Base-by-base conservation (phyloP, 2,329 filamentous ascomycete species). In the Aspergillus ochraceus region DNA sequence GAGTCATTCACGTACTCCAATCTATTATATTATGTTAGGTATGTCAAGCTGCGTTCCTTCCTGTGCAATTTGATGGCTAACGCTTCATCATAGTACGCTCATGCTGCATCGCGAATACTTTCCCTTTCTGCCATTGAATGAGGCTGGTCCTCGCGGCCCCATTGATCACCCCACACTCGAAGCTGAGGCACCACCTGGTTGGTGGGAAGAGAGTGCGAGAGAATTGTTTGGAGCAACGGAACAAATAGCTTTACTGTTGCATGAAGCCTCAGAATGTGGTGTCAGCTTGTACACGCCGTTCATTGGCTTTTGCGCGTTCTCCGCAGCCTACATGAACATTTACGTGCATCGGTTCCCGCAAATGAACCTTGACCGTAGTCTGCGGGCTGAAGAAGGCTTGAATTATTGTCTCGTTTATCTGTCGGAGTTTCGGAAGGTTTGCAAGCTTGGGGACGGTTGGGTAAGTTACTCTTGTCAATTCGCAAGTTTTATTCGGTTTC, bases 21-120 rank as follows among this genome's bases (percentile, higher is more conserved):
- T 55, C 24, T 55, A 24, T 45, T 55, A 10, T 55, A 55, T 11
- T 55, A 47, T 24, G 10, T 55, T 3, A 49, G 53, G 53, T 55
- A 19, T 22, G 42, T 46, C n/a, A 46, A n/a, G 14, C n/a, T n/a
- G n/a, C n/a, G n/a, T n/a, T n/a, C n/a, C n/a, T n/a, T n/a, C n/a
- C n/a, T n/a, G n/a, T n/a, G n/a, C n/a, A n/a, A n/a, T n/a, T n/a
- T n/a, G n/a, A n/a, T n/a, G n/a, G n/a, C n/a, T n/a, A n/a, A n/a
- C n/a, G n/a, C n/a, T n/a, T n/a, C n/a, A n/a, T n/a, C n/a, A n/a
- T n/a, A 55, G 53, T 17, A 55, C 53, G n/a, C 53, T 55, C 17
- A 55, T 55, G 53, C 42, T 55, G 12, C 53, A 55, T 22, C 53
- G 53, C 20, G 53, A 55, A 22, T 55, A 55, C 20, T 55, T 55